Conservation (phyloP, 768 basidiomycete species). For the Auriscalpium vulgare region DNA sequence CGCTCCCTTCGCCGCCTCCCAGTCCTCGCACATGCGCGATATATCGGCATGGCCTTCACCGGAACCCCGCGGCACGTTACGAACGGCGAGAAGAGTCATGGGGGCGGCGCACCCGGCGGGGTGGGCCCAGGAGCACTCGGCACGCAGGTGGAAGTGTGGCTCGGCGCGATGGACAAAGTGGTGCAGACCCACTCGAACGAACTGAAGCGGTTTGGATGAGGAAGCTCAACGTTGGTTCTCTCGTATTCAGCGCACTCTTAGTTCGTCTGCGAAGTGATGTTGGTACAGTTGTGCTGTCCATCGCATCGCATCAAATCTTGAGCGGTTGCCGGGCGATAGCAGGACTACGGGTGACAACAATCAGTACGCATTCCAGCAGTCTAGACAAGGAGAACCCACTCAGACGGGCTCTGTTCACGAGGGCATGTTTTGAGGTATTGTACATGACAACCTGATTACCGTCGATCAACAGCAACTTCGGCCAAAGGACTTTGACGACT, state of each 20-base stretch:
- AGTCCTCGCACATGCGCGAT: constrained; percentile 82
- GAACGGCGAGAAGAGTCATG: not conserved
- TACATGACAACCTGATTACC: too few species aligned
- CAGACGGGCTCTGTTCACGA: too few species aligned
- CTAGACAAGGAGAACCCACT: too few species aligned
- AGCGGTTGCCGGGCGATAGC: too few species aligned
- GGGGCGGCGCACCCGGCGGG: not conserved
- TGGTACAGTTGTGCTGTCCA: not conserved
- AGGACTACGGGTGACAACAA: too few species aligned
- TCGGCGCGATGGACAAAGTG: constrained; percentile 78
- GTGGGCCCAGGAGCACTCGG: constrained; percentile 20
- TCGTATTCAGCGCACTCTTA: not conserved
- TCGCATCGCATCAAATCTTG: not conserved
- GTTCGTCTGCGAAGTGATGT: not conserved
- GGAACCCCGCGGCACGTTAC: not conserved
- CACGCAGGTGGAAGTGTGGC: constrained; percentile 58
- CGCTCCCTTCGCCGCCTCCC: constrained; percentile 89
- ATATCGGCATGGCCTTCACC: constrained; percentile 41
- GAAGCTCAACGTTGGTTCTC: too few species aligned
- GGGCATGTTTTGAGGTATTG: too few species aligned
- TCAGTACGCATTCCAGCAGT: too few species aligned
- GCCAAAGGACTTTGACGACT: too few species aligned
- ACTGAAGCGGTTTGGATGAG: constrained; percentile 34
- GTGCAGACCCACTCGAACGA: constrained; percentile 52
- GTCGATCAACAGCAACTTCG: too few species aligned